Evolutionary conservation across 2,329 filamentous ascomycete genomes (phyloP).

Genomic region (Pestalotiopsis sp.): DNA sequence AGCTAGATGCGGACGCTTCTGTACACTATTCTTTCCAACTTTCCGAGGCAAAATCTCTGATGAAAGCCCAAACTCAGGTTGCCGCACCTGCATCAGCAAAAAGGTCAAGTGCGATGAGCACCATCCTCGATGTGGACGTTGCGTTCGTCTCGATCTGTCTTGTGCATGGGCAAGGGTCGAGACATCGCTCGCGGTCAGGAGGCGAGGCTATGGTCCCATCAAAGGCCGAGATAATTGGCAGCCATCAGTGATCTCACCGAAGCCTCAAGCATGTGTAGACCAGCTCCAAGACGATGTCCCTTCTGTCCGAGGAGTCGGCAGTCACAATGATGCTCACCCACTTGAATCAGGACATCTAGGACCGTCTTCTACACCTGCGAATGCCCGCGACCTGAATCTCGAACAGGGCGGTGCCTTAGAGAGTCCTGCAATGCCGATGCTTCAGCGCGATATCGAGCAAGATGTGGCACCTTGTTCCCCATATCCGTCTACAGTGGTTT

Average conservation of each 20-base stretch:
- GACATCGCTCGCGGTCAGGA: neutral
- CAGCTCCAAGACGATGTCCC: neutral
- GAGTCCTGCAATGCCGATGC: too few species aligned
- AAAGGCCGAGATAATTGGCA: neutral
- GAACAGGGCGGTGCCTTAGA: too few species aligned
- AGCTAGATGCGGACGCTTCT: neutral
- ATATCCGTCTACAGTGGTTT: neutral
- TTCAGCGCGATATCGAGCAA: too few species aligned
- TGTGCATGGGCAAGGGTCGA: neutral
- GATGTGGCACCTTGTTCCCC: neutral
- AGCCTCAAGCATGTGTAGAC: neutral
- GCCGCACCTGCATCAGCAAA: conserved; percentile 7
- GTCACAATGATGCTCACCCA: too few species aligned
- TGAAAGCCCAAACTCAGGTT: neutral
- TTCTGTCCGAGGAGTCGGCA: too few species aligned
- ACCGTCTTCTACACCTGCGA: too few species aligned
- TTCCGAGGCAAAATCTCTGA: neutral
- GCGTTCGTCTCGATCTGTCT: neutral
- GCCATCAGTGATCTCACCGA: neutral
- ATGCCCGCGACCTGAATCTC: too few species aligned
- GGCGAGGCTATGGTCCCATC: neutral
- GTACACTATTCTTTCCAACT: too few species aligned
- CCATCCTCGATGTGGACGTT: neutral
- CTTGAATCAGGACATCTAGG: too few species aligned
- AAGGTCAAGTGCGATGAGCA: conserved; percentile 6